Conservation (phyloP, 2,329 filamentous ascomycete species). For the Aspergillus sp. region DNA sequence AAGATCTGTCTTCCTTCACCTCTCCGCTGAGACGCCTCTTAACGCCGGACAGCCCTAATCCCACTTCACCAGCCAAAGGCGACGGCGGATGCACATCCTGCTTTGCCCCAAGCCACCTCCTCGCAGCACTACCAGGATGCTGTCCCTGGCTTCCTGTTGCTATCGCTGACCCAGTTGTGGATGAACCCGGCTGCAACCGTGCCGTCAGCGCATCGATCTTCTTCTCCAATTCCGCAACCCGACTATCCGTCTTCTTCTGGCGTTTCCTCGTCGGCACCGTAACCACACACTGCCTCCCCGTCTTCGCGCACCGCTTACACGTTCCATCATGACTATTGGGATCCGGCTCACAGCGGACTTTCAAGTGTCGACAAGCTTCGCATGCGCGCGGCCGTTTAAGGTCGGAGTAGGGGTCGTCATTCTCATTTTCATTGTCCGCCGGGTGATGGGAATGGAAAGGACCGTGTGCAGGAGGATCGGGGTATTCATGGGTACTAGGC, state of each 20-base stretch:
- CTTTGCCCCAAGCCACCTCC: constrained; percentile 21
- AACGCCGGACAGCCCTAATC: constrained; percentile 13
- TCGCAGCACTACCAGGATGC: constrained; percentile 20
- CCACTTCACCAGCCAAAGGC: not conserved
- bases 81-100: constrained; percentile 1
- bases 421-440: constrained; percentile 1
- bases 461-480: constrained; percentile 16
- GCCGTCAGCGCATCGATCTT: constrained; percentile 87
- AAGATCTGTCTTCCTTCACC: constrained; percentile 15
- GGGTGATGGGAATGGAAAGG: constrained; percentile 1
- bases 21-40: constrained; percentile 29
- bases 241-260: constrained; percentile 85
- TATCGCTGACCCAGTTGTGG: constrained; percentile 8
- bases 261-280: constrained; percentile 70
- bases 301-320: constrained; percentile 72
- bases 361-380: constrained; percentile 67
- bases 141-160: constrained; percentile 31
- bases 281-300: constrained; percentile 67
- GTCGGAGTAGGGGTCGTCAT: constrained; percentile 34
- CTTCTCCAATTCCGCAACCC: constrained; percentile 83
- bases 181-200: constrained; percentile 56
- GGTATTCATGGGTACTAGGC: constrained; percentile 15
- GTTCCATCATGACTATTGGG: constrained; percentile 54
- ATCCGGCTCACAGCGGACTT: constrained; percentile 80
- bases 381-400: constrained; percentile 65